Conservation (phyloP, 768 basidiomycete genomes). For the Naganishia antarctica region DNA sequence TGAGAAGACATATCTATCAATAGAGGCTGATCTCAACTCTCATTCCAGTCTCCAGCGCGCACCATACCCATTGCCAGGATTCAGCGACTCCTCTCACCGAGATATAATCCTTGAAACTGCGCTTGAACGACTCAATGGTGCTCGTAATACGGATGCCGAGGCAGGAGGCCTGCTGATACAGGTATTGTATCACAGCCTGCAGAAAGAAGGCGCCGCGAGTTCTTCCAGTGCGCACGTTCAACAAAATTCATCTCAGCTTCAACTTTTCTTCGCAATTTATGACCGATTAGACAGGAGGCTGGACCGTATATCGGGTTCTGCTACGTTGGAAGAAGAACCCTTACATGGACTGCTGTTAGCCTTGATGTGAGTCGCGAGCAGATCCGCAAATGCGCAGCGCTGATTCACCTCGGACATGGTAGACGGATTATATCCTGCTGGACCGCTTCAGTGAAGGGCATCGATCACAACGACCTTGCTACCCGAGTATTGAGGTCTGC, state of each 20-base stretch:
- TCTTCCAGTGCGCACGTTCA: too few species aligned
- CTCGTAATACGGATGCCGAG: slow-evolving; percentile 46
- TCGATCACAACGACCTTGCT: background rate
- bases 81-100: slow-evolving; percentile 26
- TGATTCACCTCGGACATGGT: background rate
- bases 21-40: background rate
- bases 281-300: slow-evolving; percentile 28
- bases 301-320: slow-evolving; percentile 28
- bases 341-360: slow-evolving; percentile 44
- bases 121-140: slow-evolving; percentile 34
- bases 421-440: slow-evolving; percentile 21
- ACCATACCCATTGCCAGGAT: slow-evolving; percentile 37
- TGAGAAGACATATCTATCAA: background rate
- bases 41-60: slow-evolving; percentile 35
- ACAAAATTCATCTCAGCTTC: background rate
- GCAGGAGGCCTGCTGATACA: slow-evolving; percentile 42
- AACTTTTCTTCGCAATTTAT: background rate
- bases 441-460: background rate
- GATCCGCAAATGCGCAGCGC: background rate
- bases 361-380: slow-evolving; percentile 31
- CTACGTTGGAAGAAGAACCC: slow-evolving; percentile 36
- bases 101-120: slow-evolving; percentile 34
- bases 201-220: background rate
- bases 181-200: slow-evolving; percentile 25
- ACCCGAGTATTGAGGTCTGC: slow-evolving; percentile 11